These are phyloP conservation scores for Salinomyces thailandicus DNA, from an alignment of 2,329 filamentous ascomycete species.

Conservation along the genomic window DNA sequence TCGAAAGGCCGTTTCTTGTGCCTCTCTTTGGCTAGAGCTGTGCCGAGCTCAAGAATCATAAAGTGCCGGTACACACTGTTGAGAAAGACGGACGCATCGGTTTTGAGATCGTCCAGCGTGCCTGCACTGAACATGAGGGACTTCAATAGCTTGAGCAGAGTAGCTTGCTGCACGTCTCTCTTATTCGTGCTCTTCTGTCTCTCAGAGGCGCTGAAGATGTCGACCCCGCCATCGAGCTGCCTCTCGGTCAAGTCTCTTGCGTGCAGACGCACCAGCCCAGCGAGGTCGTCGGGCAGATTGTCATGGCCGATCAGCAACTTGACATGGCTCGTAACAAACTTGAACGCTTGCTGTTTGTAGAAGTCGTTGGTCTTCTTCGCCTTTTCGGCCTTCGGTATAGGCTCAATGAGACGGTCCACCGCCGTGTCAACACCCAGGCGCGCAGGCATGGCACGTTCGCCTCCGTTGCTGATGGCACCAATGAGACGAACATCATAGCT, in stretches of 20 bases:
- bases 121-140: slow-evolving; percentile 69
- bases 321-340: slow-evolving; percentile 75
- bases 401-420: slow-evolving; percentile 75
- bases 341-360: slow-evolving; percentile 89
- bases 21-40: slow-evolving; percentile 70
- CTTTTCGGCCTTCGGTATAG: slow-evolving; percentile 49
- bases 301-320: slow-evolving; percentile 87
- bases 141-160: slow-evolving; percentile 77
- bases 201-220: slow-evolving; percentile 64
- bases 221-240: slow-evolving; percentile 60
- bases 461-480: slow-evolving; percentile 60
- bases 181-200: slow-evolving; percentile 76
- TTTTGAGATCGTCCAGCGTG: slow-evolving; percentile 69
- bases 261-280: slow-evolving; percentile 73
- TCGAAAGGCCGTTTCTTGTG: slow-evolving; percentile 71
- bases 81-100: slow-evolving; percentile 65
- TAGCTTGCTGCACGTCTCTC: slow-evolving; percentile 71
- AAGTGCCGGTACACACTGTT: slow-evolving; percentile 81
- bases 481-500: slow-evolving; percentile 84
- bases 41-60: slow-evolving; percentile 77
- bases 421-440: slow-evolving; percentile 81
- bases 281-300: slow-evolving; percentile 78
- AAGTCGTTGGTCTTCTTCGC: slow-evolving; percentile 63
- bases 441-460: slow-evolving; percentile 73
- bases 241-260: slow-evolving; percentile 71